Evolutionary conservation across 2,329 filamentous ascomycete species (phyloP).

Genomic region (Trichoderma oligosporum): DNA sequence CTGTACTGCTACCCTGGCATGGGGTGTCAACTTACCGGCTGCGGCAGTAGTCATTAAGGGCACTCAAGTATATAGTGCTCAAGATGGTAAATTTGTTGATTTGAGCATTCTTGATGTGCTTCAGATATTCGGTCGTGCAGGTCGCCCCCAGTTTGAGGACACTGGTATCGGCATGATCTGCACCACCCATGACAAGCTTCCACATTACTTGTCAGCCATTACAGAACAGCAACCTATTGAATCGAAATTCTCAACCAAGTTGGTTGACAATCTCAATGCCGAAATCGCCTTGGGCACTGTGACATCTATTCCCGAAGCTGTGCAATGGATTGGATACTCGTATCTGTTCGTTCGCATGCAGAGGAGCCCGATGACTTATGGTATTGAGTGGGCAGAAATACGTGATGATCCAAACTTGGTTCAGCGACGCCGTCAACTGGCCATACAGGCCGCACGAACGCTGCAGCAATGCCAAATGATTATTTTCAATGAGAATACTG

Average conservation of each 20-base stretch:
- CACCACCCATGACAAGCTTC: conserved; percentile 88
- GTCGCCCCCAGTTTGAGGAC: conserved; percentile 95
- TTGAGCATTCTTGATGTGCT: conserved; percentile 93
- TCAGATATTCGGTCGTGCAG: conserved; percentile 97
- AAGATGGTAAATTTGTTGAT: conserved; percentile 95
- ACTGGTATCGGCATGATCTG: conserved; percentile 98
- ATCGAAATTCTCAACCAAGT: conserved; percentile 87
- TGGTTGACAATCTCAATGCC: conserved; percentile 95
- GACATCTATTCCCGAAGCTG: conserved; percentile 86
- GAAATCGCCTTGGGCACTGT: conserved; percentile 93
- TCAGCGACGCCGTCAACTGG: conserved; percentile 76
- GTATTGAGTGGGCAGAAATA: conserved; percentile 91
- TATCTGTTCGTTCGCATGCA: conserved; percentile 97
- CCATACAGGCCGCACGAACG: conserved; percentile 81
- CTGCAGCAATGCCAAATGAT: conserved; percentile 97
- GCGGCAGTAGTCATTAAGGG: conserved; percentile 98
- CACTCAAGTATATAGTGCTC: conserved; percentile 92
- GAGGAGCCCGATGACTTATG: conserved; percentile 84
- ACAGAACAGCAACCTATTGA: conserved; percentile 97
- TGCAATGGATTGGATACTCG: conserved; percentile 96
- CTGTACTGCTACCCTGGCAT: conserved; percentile 95
- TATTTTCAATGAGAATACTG: conserved; percentile 92
- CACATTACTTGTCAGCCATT: conserved; percentile 87
- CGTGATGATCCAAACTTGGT: conserved; percentile 84
- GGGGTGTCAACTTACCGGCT: conserved; percentile 97